Percentiles rank a stretch among this genome's conserved stretches.
Evolutionary conservation across 148 eudicot genomes (phyloP).

Genomic region (Vaccinium macrocarpon): DNA sequence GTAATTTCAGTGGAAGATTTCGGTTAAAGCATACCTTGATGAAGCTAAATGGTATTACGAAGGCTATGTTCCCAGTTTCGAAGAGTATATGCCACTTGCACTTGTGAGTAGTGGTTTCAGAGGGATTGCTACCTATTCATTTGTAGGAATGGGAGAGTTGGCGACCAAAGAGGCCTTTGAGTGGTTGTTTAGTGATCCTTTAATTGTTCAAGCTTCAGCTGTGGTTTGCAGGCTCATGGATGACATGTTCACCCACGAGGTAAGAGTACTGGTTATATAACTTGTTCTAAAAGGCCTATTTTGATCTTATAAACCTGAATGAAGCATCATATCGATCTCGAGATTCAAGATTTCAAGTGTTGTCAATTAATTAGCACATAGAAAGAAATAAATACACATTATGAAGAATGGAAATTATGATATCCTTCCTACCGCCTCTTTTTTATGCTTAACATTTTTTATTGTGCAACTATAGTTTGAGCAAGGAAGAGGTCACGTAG

Average conservation of each 20-base stretch:
- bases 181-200: constrained; percentile 38
- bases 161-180: constrained; percentile 33
- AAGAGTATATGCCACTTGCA: constrained; percentile 39
- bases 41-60: constrained; percentile 40
- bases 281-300: too few relatives aligned
- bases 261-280: neutral
- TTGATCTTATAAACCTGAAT: too few relatives aligned
- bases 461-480: constrained; percentile 19
- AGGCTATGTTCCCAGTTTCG: neutral
- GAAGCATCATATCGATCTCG: too few relatives aligned
- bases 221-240: constrained; percentile 30
- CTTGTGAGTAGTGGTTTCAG: constrained; percentile 19
- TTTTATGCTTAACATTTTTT: neutral
- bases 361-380: too few relatives aligned
- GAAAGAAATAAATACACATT: too few relatives aligned
- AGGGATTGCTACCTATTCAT: constrained; percentile 12
- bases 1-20: constrained; percentile 19
- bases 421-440: too few relatives aligned
- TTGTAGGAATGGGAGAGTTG: constrained; percentile 36
- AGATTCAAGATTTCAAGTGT: too few relatives aligned
- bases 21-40: constrained; percentile 26
- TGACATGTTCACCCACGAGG: constrained; percentile 40
- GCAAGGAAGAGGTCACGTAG: constrained; percentile 33
- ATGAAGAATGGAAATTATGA: too few relatives aligned
- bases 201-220: constrained; percentile 22